These are phyloP conservation scores for Datura wrightii DNA, from an alignment of 257 asterid species.

Conservation along the genomic window DNA sequence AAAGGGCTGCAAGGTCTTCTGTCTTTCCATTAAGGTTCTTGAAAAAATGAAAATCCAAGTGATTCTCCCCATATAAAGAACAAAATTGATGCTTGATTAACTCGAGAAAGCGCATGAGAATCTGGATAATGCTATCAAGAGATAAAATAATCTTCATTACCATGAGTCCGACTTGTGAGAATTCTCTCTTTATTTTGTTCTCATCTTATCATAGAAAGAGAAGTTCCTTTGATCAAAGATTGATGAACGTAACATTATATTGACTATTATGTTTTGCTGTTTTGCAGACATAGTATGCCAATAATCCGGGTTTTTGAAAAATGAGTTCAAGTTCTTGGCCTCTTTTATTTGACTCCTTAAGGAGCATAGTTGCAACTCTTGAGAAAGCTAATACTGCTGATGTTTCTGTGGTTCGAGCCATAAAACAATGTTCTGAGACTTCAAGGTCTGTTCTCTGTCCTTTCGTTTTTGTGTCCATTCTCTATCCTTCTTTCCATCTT, in stretches of 20 bases:
- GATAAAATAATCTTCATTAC: conserved; percentile 10
- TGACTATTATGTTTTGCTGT: conserved; percentile 6
- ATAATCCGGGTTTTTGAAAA: conserved; percentile 50
- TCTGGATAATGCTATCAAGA: conserved; percentile 1
- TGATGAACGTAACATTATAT: not conserved
- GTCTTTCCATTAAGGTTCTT: not conserved
- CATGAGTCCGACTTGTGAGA: conserved; percentile 1
- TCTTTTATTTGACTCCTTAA: conserved; percentile 57
- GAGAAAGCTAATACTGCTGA: conserved; percentile 41
- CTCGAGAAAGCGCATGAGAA: not conserved
- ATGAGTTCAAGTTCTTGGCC: conserved; percentile 65
- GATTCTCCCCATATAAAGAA: not conserved
- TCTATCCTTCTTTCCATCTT: conserved; percentile 28
- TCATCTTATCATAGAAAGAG: not conserved
- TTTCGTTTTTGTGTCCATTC: conserved; percentile 14
- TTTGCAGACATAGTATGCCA: conserved; percentile 66
- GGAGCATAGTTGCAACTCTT: conserved; percentile 53
- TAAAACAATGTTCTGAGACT: conserved; percentile 69
- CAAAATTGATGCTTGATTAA: not conserved
- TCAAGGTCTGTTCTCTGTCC: conserved; percentile 55
- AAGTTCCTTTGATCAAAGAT: not conserved
- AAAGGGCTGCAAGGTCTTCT: conserved; percentile 3
- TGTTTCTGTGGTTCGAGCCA: conserved; percentile 55
- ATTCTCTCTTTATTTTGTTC: conserved; percentile 19
- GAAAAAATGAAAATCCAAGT: conserved; percentile 1